Percentiles rank a stretch among this genome's conserved stretches.
Conservation (phyloP, 148 eudicot genomes). For the Vaccinium vitisidaea region DNA sequence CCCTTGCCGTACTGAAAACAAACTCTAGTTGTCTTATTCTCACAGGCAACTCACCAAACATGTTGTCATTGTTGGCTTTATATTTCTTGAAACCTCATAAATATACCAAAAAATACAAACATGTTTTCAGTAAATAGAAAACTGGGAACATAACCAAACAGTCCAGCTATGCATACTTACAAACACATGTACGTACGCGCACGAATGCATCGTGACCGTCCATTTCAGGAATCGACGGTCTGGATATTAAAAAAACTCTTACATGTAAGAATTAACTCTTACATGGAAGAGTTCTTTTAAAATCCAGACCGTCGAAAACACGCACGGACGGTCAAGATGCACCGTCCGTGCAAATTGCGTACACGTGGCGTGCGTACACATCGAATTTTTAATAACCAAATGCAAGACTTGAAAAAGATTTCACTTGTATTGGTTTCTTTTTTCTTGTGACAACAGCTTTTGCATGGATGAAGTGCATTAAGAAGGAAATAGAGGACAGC, state of each 20-base stretch:
- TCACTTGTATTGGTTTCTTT: not conserved
- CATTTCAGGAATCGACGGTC: no score
- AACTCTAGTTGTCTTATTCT: not conserved
- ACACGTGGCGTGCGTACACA: no score
- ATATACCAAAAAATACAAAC: not conserved
- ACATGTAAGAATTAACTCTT: no score
- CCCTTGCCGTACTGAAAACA: not conserved
- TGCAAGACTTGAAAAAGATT: not conserved
- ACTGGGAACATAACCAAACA: not conserved
- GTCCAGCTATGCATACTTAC: no score
- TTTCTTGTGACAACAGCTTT: slow-evolving; percentile 42
- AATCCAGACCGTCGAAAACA: no score
- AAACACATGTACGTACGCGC: no score
- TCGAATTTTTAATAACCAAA: not conserved
- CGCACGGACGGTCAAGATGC: no score
- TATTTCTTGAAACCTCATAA: not conserved
- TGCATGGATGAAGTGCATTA: slow-evolving; percentile 72
- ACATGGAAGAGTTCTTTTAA: no score
- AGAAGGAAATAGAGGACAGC: slow-evolving; percentile 33
- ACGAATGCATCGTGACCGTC: no score
- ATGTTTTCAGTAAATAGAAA: not conserved
- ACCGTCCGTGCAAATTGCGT: no score
- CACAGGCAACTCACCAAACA: not conserved
- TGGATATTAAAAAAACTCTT: no score
- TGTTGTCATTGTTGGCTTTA: not conserved